Percentiles rank a stretch among this genome's conserved stretches.
Conservation (phyloP, 306 rosid genomes). For the Cicer judaicum region DNA sequence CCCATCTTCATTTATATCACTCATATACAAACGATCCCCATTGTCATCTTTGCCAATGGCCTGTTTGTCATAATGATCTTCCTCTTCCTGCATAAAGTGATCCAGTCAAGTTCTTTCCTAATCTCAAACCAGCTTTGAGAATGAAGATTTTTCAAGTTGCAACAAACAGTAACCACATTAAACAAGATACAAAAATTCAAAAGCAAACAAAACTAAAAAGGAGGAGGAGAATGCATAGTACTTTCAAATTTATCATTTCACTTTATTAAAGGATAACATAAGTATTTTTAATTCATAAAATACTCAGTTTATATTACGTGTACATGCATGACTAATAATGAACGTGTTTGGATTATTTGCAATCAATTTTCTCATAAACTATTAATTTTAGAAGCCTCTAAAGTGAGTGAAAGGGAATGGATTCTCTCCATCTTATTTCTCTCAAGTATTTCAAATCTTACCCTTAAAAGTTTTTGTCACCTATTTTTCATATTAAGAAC, state of each 20-base stretch:
- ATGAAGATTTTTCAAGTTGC: neutral
- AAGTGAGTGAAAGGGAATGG: neutral
- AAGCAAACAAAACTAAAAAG: neutral
- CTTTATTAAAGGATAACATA: neutral
- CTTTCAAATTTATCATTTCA: neutral
- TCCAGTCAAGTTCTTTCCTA: slow-evolving; percentile 4
- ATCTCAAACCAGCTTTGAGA: neutral
- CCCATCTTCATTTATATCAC: slow-evolving; percentile 66
- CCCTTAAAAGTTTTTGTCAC: too few relatives aligned
- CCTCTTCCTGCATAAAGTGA: slow-evolving; percentile 75
- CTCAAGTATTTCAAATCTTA: too few relatives aligned
- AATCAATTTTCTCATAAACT: neutral
- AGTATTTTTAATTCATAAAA: neutral
- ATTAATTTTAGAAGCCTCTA: neutral
- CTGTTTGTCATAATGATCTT: slow-evolving; percentile 83
- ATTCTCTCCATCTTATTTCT: too few relatives aligned
- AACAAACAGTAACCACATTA: slow-evolving; percentile 13
- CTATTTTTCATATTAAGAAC: too few relatives aligned
- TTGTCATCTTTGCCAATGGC: slow-evolving; percentile 70
- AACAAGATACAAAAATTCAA: slow-evolving; percentile 24
- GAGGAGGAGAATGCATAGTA: neutral
- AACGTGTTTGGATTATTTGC: neutral
- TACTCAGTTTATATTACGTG: neutral
- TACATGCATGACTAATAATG: neutral
- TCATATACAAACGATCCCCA: slow-evolving; percentile 76